Percentiles rank a stretch among this genome's conserved stretches.
Conservation (phyloP, 805 yeast species). For the Metschnikowia arizonensis region DNA sequence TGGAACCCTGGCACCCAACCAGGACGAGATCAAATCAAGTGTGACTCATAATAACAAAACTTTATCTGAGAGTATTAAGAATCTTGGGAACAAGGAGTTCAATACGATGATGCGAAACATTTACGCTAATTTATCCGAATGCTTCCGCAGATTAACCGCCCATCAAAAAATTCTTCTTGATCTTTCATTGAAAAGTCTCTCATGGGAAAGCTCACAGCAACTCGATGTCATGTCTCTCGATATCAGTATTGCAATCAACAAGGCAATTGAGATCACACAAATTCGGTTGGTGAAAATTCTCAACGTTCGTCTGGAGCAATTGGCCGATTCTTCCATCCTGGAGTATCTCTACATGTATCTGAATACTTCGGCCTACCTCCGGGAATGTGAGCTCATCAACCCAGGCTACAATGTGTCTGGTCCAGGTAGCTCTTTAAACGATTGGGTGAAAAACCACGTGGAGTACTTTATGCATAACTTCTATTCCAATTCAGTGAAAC, state of each 20-base stretch:
- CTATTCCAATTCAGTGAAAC: slow-evolving; percentile 48
- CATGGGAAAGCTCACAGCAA: slow-evolving; percentile 19
- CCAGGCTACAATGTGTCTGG: slow-evolving; percentile 59
- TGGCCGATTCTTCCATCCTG: slow-evolving; percentile 51
- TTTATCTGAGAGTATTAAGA: slow-evolving; percentile 47
- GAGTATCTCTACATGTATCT: slow-evolving; percentile 66
- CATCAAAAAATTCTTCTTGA: slow-evolving; percentile 81
- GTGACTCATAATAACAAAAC: slow-evolving; percentile 9
- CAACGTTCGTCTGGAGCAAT: slow-evolving; percentile 70
- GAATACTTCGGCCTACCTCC: slow-evolving; percentile 62
- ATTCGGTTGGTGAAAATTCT: slow-evolving; percentile 72
- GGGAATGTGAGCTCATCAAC: slow-evolving; percentile 79
- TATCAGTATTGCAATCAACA: slow-evolving; percentile 59
- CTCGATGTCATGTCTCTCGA: slow-evolving; percentile 58
- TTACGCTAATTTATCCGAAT: slow-evolving; percentile 63
- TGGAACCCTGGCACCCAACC: slow-evolving; percentile 1
- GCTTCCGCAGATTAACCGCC: slow-evolving; percentile 64
- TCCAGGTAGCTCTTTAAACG: slow-evolving; percentile 50
- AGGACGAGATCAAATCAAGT: slow-evolving; percentile 12
- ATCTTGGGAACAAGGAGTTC: slow-evolving; percentile 70
- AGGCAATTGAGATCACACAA: slow-evolving; percentile 69
- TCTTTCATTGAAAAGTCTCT: slow-evolving; percentile 44
- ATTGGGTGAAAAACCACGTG: slow-evolving; percentile 62
- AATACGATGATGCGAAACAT: slow-evolving; percentile 62
- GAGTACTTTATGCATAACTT: slow-evolving; percentile 53